These are phyloP conservation scores for Colletotrichum eleusines DNA, from an alignment of 2,329 filamentous ascomycete species.

Conservation along the genomic window DNA sequence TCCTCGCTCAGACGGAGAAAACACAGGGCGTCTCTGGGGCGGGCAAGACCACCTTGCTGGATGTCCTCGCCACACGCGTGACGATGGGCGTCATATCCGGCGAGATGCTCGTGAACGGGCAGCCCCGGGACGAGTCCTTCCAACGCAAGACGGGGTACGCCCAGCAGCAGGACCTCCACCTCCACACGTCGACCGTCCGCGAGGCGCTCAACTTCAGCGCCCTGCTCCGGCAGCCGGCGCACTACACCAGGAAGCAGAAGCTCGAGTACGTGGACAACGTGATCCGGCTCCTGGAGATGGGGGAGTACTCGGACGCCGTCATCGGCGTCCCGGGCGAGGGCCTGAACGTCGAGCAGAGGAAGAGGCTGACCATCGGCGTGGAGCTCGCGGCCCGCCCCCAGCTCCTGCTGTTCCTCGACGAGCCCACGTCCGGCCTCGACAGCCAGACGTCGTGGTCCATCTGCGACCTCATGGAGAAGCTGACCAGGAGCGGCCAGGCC, in stretches of 20 bases:
- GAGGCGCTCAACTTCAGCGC: slow-evolving; percentile 77
- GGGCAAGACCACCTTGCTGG: slow-evolving; percentile 66
- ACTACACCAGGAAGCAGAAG: slow-evolving; percentile 55
- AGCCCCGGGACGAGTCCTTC: slow-evolving; percentile 71
- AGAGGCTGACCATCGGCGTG: slow-evolving; percentile 79
- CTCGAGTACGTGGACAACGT: slow-evolving; percentile 48
- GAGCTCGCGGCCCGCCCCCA: slow-evolving; percentile 82
- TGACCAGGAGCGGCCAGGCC: slow-evolving; percentile 63
- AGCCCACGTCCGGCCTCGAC: slow-evolving; percentile 82
- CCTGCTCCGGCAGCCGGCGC: slow-evolving; percentile 73
- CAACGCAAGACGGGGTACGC: slow-evolving; percentile 77
- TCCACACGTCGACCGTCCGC: slow-evolving; percentile 58
- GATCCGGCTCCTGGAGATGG: slow-evolving; percentile 52
- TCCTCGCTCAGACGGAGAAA: background rate
- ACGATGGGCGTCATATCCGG: slow-evolving; percentile 76
- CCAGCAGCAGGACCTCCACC: slow-evolving; percentile 68
- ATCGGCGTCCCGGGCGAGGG: slow-evolving; percentile 75
- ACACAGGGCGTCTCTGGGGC: slow-evolving; percentile 36
- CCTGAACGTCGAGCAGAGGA: slow-evolving; percentile 57
- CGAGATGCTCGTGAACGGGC: slow-evolving; percentile 75
- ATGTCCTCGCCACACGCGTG: slow-evolving; percentile 72
- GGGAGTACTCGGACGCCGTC: slow-evolving; percentile 77
- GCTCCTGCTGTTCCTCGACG: slow-evolving; percentile 81
- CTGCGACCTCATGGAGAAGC: slow-evolving; percentile 75
- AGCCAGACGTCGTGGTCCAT: slow-evolving; percentile 83